These are phyloP conservation scores for Coccinonectria pachysandricola DNA, from an alignment of 2,329 filamentous ascomycete genomes.

Conservation along the genomic window DNA sequence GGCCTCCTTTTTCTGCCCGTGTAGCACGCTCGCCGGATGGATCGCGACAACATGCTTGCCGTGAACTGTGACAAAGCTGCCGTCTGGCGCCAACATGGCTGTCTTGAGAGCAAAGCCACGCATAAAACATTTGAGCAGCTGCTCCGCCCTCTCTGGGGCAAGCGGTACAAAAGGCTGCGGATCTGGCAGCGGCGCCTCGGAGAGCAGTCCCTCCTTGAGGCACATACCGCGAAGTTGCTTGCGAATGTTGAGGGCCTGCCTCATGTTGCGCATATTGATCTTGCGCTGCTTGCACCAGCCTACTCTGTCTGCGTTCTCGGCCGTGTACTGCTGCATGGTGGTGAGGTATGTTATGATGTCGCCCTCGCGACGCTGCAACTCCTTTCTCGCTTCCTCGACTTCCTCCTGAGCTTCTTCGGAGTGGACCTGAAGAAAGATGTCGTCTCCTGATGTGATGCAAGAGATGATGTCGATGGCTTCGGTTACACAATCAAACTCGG, in stretches of 20 bases:
- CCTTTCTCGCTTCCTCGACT: conserved; percentile 42
- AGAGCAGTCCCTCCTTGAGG: conserved; percentile 39
- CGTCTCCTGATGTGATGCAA: conserved; percentile 51
- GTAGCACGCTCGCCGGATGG: conserved; percentile 52
- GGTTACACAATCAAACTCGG: conserved; percentile 60
- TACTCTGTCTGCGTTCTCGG: conserved; percentile 43
- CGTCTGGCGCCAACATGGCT: conserved; percentile 49
- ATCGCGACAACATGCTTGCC: conserved; percentile 52
- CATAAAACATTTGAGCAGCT: conserved; percentile 51
- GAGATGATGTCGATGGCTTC: conserved; percentile 79
- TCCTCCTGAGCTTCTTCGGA: conserved; percentile 47
- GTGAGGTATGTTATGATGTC: conserved; percentile 56
- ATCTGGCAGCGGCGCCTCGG: conserved; percentile 35
- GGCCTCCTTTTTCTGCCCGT: conserved; percentile 53
- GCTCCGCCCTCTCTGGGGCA: conserved; percentile 42
- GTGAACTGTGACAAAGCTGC: conserved; percentile 48
- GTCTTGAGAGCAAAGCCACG: conserved; percentile 51
- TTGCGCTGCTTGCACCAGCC: conserved; percentile 49
- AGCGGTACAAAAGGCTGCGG: conserved; percentile 46
- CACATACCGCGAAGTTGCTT: conserved; percentile 50
- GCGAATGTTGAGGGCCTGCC: conserved; percentile 51
- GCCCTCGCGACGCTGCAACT: conserved; percentile 50
- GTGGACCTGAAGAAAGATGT: conserved; percentile 50
- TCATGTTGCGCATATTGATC: conserved; percentile 51
- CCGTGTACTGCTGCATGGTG: conserved; percentile 50